These are phyloP conservation scores for Colletotrichum tamarilloi DNA, from an alignment of 2,329 filamentous ascomycete genomes.

Conservation along the genomic window DNA sequence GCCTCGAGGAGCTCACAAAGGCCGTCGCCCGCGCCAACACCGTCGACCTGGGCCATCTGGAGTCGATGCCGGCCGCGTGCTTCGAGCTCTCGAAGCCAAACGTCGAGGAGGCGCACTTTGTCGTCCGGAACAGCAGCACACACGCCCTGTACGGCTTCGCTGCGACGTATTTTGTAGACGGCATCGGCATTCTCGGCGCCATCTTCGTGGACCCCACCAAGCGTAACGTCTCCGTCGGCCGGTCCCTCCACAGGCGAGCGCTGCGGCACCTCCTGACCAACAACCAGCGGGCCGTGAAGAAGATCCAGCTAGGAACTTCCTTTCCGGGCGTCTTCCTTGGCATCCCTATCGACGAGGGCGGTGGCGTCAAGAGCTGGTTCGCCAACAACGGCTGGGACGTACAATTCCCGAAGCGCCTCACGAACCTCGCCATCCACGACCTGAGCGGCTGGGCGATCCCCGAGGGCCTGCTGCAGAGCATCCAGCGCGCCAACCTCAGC, in stretches of 20 bases:
- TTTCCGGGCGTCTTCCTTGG: conserved; percentile 90
- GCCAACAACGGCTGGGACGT: conserved; percentile 90
- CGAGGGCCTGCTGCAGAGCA: conserved; percentile 78
- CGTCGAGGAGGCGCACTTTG: conserved; percentile 86
- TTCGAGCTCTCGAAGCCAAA: conserved; percentile 79
- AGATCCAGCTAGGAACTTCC: conserved; percentile 83
- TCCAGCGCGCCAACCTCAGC: conserved; percentile 78
- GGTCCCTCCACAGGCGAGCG: conserved; percentile 88
- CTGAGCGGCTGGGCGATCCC: conserved; percentile 80
- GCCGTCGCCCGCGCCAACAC: conserved; percentile 75
- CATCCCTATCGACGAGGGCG: conserved; percentile 72
- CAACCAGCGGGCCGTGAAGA: conserved; percentile 74
- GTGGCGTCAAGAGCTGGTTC: conserved; percentile 79
- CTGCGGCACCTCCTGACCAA: conserved; percentile 76
- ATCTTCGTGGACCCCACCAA: conserved; percentile 91
- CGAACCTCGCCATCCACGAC: conserved; percentile 79
- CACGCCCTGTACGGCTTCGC: conserved; percentile 92
- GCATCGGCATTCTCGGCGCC: conserved; percentile 80
- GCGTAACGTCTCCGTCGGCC: conserved; percentile 88
- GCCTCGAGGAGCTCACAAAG: conserved; percentile 80
- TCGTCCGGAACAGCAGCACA: conserved; percentile 93
- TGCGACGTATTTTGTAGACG: conserved; percentile 83
- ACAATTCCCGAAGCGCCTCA: conserved; percentile 65
- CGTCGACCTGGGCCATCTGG: conserved; percentile 76
- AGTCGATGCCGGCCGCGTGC: conserved; percentile 75